These are phyloP conservation scores for Litchi chinensis DNA, from an alignment of 345 rosid genomes.

Conservation along the genomic window DNA sequence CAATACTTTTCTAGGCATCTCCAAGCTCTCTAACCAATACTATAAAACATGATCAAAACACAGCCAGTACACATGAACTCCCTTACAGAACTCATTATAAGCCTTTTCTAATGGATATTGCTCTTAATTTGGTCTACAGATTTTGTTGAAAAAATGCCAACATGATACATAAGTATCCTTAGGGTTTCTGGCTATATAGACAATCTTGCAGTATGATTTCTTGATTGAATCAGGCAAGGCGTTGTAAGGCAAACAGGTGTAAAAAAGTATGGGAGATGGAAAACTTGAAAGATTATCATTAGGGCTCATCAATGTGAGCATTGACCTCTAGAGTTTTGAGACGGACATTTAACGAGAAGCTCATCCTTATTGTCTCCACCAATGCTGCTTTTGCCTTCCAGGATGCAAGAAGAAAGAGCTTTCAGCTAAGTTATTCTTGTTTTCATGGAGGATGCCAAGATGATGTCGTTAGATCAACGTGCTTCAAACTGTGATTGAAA, in stretches of 20 bases:
- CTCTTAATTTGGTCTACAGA: neutral
- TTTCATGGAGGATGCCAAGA: slow-evolving; percentile 40
- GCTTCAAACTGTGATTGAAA: slow-evolving; percentile 31
- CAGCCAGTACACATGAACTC: slow-evolving; percentile 34
- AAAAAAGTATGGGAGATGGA: slow-evolving; percentile 27
- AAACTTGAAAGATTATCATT: neutral
- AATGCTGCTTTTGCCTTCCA: no score
- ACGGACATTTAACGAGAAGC: slow-evolving; percentile 24
- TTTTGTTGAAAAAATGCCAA: slow-evolving; percentile 36
- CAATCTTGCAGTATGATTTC: slow-evolving; percentile 31
- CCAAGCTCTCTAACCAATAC: slow-evolving; percentile 34
- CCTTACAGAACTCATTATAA: slow-evolving; percentile 34
- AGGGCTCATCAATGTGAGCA: no score
- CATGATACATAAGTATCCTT: slow-evolving; percentile 36
- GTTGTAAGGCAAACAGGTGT: slow-evolving; percentile 37
- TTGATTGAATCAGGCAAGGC: slow-evolving; percentile 32
- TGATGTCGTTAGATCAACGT: slow-evolving; percentile 17
- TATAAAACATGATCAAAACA: slow-evolving; percentile 37
- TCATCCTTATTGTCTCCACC: neutral
- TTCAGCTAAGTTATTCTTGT: slow-evolving; percentile 48
- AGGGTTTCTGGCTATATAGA: slow-evolving; percentile 37
- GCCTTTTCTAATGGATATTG: slow-evolving; percentile 25
- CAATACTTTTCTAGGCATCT: slow-evolving; percentile 26
- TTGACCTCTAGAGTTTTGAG: slow-evolving; percentile 28
- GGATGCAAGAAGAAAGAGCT: slow-evolving; percentile 33